phyloP scores from a whole-genome alignment of 2,329 filamentous ascomycete species.

The Pseudogymnoascus sp. region DNA sequence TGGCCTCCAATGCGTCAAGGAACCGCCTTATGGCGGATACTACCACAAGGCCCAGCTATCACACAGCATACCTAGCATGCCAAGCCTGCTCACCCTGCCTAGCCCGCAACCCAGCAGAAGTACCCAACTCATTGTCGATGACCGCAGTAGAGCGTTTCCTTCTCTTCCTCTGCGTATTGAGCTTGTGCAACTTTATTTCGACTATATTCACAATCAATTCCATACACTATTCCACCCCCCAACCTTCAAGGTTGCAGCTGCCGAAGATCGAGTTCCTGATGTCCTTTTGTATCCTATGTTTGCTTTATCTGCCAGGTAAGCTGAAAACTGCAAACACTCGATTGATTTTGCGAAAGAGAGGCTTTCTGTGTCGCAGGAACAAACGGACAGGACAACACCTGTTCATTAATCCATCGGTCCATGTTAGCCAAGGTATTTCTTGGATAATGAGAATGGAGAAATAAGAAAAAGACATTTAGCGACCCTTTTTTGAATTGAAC shows the following conservation, averaged over 20 bases:
- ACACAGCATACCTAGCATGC: neutral
- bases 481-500: neutral
- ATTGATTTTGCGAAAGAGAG: neutral
- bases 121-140: neutral
- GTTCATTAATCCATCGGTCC: neutral
- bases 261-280: conserved; percentile 12
- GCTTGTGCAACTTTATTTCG: conserved; percentile 21
- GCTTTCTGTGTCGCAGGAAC: neutral
- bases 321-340: neutral
- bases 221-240: conserved; percentile 20
- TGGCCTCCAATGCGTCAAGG: neutral
- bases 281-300: conserved; percentile 19
- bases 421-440: neutral
- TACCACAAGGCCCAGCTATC: neutral
- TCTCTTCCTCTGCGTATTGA: conserved; percentile 14
- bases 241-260: conserved; percentile 15
- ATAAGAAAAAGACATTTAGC: neutral
- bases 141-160: neutral
- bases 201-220: conserved; percentile 21
- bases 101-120: neutral
- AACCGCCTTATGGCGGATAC: neutral
- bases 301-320: conserved; percentile 19
- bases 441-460: neutral
- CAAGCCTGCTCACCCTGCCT: neutral
- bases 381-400: neutral